Evolutionary conservation across 306 rosid genomes (phyloP).

Genomic region (Malus fusca): DNA sequence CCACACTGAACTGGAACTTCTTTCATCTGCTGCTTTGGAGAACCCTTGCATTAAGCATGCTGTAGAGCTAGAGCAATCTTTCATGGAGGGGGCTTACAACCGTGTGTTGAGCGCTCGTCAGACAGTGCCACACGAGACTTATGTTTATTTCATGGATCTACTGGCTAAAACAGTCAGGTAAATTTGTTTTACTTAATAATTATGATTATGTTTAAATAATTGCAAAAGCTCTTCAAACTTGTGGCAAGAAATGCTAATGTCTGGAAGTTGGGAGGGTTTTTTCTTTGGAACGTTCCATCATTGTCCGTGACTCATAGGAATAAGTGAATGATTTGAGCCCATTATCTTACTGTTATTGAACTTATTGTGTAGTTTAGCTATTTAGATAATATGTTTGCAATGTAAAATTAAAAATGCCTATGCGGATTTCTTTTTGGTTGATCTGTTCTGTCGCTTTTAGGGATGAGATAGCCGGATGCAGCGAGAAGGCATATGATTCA

Average conservation of each 20-base stretch:
- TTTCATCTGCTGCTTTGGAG: slow-evolving; percentile 77
- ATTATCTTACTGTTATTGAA: background rate
- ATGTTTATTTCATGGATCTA: slow-evolving; percentile 90
- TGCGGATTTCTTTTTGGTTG: slow-evolving; percentile 10
- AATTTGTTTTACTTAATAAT: background rate
- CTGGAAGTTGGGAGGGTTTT: background rate
- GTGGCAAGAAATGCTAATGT: background rate
- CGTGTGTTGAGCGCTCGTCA: slow-evolving; percentile 93
- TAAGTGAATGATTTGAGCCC: background rate
- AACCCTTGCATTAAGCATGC: slow-evolving; percentile 91
- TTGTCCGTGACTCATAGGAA: background rate
- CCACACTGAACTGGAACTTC: slow-evolving; percentile 91
- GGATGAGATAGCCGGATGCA: slow-evolving; percentile 97
- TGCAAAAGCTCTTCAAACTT: background rate
- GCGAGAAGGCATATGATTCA: slow-evolving; percentile 91
- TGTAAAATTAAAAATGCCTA: background rate
- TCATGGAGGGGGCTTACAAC: slow-evolving; percentile 99
- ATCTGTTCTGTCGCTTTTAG: slow-evolving; percentile 36
- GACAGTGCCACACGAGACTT: slow-evolving; percentile 85
- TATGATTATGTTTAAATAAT: background rate
- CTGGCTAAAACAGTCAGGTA: slow-evolving; percentile 97
- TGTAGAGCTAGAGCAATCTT: slow-evolving; percentile 97
- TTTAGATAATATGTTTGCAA: background rate
- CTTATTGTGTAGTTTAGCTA: background rate
- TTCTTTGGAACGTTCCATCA: background rate